Conservation (phyloP, 148 eudicot species). For the Rhododendron mucronatum region DNA sequence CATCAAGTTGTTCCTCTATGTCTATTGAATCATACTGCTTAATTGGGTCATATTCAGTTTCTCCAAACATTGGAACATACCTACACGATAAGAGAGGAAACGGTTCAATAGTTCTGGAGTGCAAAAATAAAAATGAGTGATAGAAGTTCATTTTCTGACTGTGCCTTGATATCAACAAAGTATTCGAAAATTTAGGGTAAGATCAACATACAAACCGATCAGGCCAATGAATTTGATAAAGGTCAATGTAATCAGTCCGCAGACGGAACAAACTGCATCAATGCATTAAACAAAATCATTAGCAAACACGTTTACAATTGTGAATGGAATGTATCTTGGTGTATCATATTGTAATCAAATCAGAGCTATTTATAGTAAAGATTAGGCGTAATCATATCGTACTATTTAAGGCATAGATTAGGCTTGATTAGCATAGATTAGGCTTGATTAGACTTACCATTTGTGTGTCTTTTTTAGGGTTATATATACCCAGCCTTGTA, state of each 20-base stretch:
- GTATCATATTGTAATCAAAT: too few relatives aligned
- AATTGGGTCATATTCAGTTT: constrained; percentile 62
- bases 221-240: constrained; percentile 94
- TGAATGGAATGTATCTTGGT: too few relatives aligned
- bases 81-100: constrained; percentile 34
- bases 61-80: constrained; percentile 97
- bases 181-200: not conserved
- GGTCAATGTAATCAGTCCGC: constrained; percentile 73
- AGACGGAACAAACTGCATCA: constrained; percentile 62
- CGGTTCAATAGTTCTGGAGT: not conserved
- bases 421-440: too few relatives aligned
- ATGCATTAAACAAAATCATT: constrained; percentile 5
- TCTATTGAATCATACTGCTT: constrained; percentile 45
- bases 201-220: constrained; percentile 80
- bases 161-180: not conserved
- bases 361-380: too few relatives aligned
- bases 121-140: not conserved
- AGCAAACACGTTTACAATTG: not conserved
- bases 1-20: constrained; percentile 75
- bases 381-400: too few relatives aligned
- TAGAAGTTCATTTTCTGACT: not conserved
- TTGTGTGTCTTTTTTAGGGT: too few relatives aligned
- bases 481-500: too few relatives aligned
- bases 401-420: too few relatives aligned
- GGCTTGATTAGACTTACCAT: too few relatives aligned